Conservation (phyloP, 176 grass and related monocot species). For the Panicum miliaceum region DNA sequence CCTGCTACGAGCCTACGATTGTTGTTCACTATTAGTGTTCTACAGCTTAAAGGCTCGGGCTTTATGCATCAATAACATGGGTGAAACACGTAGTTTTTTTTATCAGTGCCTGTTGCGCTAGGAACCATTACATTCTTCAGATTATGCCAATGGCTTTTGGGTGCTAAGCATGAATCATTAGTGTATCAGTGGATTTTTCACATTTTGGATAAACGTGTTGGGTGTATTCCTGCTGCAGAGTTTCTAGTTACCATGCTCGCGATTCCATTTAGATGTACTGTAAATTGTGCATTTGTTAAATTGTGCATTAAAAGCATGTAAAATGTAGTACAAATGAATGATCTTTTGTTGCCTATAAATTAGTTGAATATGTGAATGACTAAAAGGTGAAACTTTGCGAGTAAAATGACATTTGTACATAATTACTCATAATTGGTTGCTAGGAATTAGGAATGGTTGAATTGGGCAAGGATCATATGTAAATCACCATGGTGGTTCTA, state of each 20-base stretch:
- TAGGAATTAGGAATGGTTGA: neutral
- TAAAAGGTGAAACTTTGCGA: neutral
- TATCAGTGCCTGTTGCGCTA: neutral
- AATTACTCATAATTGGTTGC: neutral
- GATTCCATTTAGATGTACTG: neutral
- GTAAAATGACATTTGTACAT: neutral
- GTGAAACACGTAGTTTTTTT: neutral
- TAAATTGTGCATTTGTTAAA: neutral
- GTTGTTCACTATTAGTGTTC: neutral
- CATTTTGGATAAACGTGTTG: constrained; percentile 12
- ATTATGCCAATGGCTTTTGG: constrained; percentile 1
- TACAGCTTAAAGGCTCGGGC: neutral
- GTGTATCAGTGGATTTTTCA: neutral
- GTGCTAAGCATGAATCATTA: neutral
- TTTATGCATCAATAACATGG: constrained; percentile 4
- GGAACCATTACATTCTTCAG: neutral
- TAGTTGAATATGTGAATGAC: neutral
- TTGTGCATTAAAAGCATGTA: neutral
- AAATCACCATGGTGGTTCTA: neutral
- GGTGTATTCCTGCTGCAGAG: constrained; percentile 6
- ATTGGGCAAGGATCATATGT: neutral
- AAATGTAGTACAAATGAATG: neutral
- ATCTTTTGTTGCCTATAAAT: neutral
- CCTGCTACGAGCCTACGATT: neutral
- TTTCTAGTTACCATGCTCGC: neutral